phyloP scores from a whole-genome alignment of 495 filamentous ascomycete species.

The Chaetomium fimeti region DNA sequence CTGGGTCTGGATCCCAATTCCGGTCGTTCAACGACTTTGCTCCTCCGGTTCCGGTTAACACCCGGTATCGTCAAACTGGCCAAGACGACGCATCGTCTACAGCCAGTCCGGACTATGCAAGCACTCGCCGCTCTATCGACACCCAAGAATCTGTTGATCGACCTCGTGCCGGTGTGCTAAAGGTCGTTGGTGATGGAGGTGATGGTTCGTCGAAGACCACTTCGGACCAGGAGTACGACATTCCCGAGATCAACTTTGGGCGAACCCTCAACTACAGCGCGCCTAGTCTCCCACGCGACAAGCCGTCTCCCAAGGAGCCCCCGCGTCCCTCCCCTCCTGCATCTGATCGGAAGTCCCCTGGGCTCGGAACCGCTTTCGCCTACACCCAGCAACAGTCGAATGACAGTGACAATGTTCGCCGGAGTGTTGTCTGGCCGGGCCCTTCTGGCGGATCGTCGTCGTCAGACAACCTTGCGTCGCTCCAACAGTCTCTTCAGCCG shows the following conservation, averaged over 20 bases:
- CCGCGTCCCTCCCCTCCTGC: constrained; percentile 38
- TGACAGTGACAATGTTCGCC: constrained; percentile 52
- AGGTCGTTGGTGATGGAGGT: constrained; percentile 64
- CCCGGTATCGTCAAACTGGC: constrained; percentile 35
- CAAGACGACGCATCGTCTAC: constrained; percentile 53
- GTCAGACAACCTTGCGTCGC: constrained; percentile 41
- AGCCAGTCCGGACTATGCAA: constrained; percentile 62
- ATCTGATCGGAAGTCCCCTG: constrained; percentile 47
- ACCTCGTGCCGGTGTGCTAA: constrained; percentile 78
- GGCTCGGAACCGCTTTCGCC: constrained; percentile 38
- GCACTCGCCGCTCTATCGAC: constrained; percentile 64
- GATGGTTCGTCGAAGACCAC: constrained; percentile 33
- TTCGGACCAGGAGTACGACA: constrained; percentile 47
- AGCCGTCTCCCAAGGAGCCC: constrained; percentile 27
- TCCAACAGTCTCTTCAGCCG: constrained; percentile 88
- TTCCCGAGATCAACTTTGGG: constrained; percentile 83
- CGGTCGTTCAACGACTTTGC: constrained; percentile 27
- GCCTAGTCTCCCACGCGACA: constrained; percentile 19
- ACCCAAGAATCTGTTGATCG: constrained; percentile 61
- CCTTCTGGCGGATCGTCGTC: constrained; percentile 46
- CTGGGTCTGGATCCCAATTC: constrained; percentile 36
- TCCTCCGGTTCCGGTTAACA: constrained; percentile 22
- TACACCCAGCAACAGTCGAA: constrained; percentile 45
- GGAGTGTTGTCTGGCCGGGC: constrained; percentile 76
- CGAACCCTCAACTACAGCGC: constrained; percentile 69